These are phyloP conservation scores for Microdochium nivale DNA, from an alignment of 2,329 filamentous ascomycete species.

Conservation along the genomic window DNA sequence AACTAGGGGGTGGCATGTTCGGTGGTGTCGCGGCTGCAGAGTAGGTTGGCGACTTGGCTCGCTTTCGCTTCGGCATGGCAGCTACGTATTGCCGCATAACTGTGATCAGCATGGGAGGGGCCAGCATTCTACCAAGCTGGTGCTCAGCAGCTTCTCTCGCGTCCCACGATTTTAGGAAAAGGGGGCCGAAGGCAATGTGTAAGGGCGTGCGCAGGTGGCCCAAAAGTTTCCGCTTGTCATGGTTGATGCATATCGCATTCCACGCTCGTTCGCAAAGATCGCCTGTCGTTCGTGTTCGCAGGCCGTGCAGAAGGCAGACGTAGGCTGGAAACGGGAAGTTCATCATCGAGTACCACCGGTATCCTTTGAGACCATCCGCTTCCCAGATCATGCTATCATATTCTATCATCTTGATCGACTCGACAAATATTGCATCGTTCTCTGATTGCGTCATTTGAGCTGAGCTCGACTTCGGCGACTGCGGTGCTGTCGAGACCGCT, in stretches of 20 bases:
- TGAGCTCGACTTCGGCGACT: slow-evolving; percentile 13
- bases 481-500: slow-evolving; percentile 17
- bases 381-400: slow-evolving; percentile 48
- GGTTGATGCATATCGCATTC: slow-evolving; percentile 46
- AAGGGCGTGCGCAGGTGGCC: slow-evolving; percentile 44
- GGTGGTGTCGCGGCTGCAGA: neutral
- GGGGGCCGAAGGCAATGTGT: slow-evolving; percentile 46
- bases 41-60: slow-evolving; percentile 17
- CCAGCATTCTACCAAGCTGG: slow-evolving; percentile 31
- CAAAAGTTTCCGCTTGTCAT: slow-evolving; percentile 40
- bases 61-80: slow-evolving; percentile 21
- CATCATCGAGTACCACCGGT: slow-evolving; percentile 50
- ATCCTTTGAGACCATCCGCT: slow-evolving; percentile 40
- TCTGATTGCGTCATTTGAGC: slow-evolving; percentile 30
- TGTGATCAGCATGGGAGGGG: slow-evolving; percentile 37
- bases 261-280: slow-evolving; percentile 50
- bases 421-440: slow-evolving; percentile 42
- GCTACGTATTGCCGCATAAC: slow-evolving; percentile 34
- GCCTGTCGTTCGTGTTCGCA: slow-evolving; percentile 43
- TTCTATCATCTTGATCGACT: slow-evolving; percentile 50
- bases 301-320: slow-evolving; percentile 49
- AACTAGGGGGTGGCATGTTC: neutral
- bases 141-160: slow-evolving; percentile 40
- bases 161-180: slow-evolving; percentile 56
- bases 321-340: slow-evolving; percentile 54